Base-by-base conservation (phyloP, 768 basidiomycete species). In the Suillus placidus region DNA sequence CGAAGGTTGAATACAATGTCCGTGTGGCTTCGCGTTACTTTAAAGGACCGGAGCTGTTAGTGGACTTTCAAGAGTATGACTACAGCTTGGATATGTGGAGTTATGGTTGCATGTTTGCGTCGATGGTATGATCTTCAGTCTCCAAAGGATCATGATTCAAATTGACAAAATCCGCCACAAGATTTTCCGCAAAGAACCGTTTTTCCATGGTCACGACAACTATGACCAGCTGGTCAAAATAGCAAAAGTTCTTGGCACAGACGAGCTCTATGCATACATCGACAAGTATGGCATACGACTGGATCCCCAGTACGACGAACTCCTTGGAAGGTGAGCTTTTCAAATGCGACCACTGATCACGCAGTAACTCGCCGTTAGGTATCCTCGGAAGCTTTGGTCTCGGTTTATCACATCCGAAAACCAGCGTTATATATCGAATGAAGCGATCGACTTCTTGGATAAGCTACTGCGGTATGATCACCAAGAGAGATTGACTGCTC, bases 71-170 rank as follows among this genome's bases (percentile, higher is more conserved):
- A 77, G 95, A 97, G 76, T 99, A 99, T 70, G 97, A 99, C 77
- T 97, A 97, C 76, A 94, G 92, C 78, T 80, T 98, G 71, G 96
- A 99, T 77, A 94, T 99, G 94, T 99, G 97, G 97, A 95, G 94
- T 80, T 90, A 93, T 74, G 97, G 97, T 20, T 98, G 97, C 76
- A 99, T 97, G 95, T 97, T 97, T 78, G 97, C 97, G 10, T 95
- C 93, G 20, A 98, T 99, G 97, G 96, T 97, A 74, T 70, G 85
- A 40, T 49, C 23, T 71, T 43, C 57, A 23, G 54, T 35, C 30
- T 45, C 49, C 9, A 13, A 49, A 6, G n/a, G 13, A 61, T 38
- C 7, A n/a, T 62, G 64, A 32, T 40, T 58, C 6, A 37, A 38
- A 32, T 61, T 63, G 47, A 58, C 57, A 64, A 35, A 65, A 32